Evolutionary conservation across 495 filamentous ascomycete genomes (phyloP), one percentile per base, ranked within the genome.

Genomic region (Trichoderma erinaceum): DNA sequence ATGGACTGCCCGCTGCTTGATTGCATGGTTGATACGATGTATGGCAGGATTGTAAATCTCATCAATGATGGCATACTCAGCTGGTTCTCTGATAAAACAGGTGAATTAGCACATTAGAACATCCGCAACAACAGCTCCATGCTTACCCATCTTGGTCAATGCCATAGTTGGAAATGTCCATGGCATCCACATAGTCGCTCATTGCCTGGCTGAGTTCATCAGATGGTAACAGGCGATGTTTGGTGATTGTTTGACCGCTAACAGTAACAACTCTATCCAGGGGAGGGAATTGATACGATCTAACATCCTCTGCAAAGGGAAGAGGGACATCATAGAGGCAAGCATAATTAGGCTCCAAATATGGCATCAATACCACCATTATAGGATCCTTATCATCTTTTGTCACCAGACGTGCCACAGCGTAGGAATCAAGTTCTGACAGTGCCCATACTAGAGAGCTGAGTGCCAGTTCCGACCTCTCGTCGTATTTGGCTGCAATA

Each of bases 241-340:
- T 87, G 10, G 83, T 89, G 27, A 97, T 82, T 21, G 84, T 79
- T 67, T 91, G 91, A n/a, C 95, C 96, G n/a, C 89, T 91, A 11
- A 97, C 82, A 0, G 93, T 98, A 64, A 95, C 80, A 12, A 98
- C 89, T 70, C 86, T 89, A 75, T 96, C 93, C 16, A 99, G 81
- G 1, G 94, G 92, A 4, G 96, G 92, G 68, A 99, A 99, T 68
- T 85, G 88, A 75, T 97, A 97, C 50, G 84, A 83, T 65, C 96
- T 86, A 32, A 97, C 81, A 75, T 99, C 96, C 78, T 99, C 96
- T 2, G 90, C 86, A 72, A 96, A 98, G 4, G 95, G 95, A n/a
- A 99, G 84, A 68, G 96, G 92, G 5, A 93, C 84, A 75, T 99
- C 96, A 69, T 96, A 85, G 16, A 99, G 83, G 71, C 90, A 92